Evolutionary conservation across 2,329 filamentous ascomycete genomes (phyloP).

Genomic region (Cytospora leucostoma): DNA sequence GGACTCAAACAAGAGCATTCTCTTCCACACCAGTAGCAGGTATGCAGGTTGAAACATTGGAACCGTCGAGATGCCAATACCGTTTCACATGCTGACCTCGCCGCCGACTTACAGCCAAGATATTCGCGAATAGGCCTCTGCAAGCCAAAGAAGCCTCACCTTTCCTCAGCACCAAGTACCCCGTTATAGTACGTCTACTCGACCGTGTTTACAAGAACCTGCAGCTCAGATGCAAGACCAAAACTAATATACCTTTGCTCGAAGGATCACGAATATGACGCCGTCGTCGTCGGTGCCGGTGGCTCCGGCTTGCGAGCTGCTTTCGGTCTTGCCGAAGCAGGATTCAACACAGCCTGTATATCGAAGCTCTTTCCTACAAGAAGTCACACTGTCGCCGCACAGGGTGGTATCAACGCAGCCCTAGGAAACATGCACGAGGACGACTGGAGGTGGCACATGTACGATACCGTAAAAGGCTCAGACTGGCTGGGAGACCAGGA

Average conservation of each 20-base stretch:
- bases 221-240: slow-evolving; percentile 16
- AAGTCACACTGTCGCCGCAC: slow-evolving; percentile 80
- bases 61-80: not conserved
- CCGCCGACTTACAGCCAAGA: slow-evolving; percentile 60
- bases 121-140: slow-evolving; percentile 82
- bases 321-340: slow-evolving; percentile 83
- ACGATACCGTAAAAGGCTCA: slow-evolving; percentile 96
- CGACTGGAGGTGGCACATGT: slow-evolving; percentile 99
- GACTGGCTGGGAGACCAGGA: slow-evolving; percentile 98
- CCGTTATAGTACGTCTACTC: slow-evolving; percentile 74
- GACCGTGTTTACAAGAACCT: slow-evolving; percentile 16
- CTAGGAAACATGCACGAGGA: slow-evolving; percentile 97
- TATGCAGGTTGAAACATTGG: slow-evolving; percentile 46
- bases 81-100: slow-evolving; percentile 18
- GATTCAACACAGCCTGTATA: slow-evolving; percentile 88
- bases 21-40: slow-evolving; percentile 81
- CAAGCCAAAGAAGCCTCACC: slow-evolving; percentile 92
- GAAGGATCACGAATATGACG: slow-evolving; percentile 97
- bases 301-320: slow-evolving; percentile 80
- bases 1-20: slow-evolving; percentile 73
- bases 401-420: slow-evolving; percentile 85
- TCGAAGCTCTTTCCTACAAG: slow-evolving; percentile 84
- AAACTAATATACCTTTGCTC: slow-evolving; percentile 30
- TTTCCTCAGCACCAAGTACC: slow-evolving; percentile 86
- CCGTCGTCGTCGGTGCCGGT: slow-evolving; percentile 86